Evolutionary conservation across 2,329 filamentous ascomycete genomes (phyloP), one percentile per base, ranked within the genome.

Genomic region (Metarhizium rileyi): DNA sequence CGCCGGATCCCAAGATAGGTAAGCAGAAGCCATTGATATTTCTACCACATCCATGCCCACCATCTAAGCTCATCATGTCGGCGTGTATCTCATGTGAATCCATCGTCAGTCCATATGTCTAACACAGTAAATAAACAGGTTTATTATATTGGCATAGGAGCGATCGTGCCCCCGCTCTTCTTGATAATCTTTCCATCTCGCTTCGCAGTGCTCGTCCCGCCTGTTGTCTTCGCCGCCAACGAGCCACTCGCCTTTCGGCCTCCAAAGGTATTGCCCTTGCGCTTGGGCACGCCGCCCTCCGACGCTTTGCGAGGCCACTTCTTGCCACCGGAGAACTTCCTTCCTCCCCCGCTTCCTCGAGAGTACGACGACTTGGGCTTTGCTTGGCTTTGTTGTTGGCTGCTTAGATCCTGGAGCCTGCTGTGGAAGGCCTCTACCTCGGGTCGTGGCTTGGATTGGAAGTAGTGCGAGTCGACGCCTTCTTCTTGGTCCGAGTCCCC

Each of bases 381-480:
- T 26, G 55, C 53, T 41, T 60, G 59, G 45, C 56, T 57, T 57
- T 47, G 50, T 36, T 55, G 52, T 44, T 62, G 63, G 47, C 53
- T 61, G 42, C 55, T 58, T 25, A 64, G 57, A 12, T 52, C 59
- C 45, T 66, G 57, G 14, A 67, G 60, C 47, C 56, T 60, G 43
- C 56, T 58, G 50, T 69, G 61, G 44, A 64, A 68, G 22, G 65
- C 66, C 49, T 66, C 56, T 0, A 67, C 66, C 14, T 67, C 60
- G 10, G 63, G 54, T 8, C 55, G 47, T 5, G 61, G 45, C 36
- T 50, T 54, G 23, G 53, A 45, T 33, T 59, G 57, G 52, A 79
- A 80, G 60, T 75, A 80, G 48, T 69, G 71, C 2, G 76, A 80
- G 26, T 67, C 59, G 48, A 70, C 66, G 16, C 66, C 66, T 0